These are phyloP conservation scores for Colletotrichum tropicicola DNA, from an alignment of 2,329 filamentous ascomycete species.

Conservation along the genomic window DNA sequence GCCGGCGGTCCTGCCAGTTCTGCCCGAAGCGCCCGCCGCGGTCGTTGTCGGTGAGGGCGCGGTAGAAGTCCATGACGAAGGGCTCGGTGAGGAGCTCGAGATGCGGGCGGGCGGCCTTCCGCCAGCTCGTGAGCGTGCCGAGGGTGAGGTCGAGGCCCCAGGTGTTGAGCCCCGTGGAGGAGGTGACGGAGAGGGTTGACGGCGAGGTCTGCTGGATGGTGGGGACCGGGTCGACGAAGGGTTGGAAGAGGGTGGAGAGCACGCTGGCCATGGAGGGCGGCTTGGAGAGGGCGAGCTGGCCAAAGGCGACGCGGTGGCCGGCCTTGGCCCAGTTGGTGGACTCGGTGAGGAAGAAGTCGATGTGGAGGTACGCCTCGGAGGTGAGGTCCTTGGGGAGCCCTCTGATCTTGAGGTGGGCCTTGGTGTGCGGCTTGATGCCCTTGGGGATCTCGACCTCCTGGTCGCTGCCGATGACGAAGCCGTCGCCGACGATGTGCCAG, in stretches of 20 bases:
- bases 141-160: slow-evolving; percentile 55
- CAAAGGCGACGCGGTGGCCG: slow-evolving; percentile 61
- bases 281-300: slow-evolving; percentile 52
- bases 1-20: slow-evolving; percentile 61
- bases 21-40: slow-evolving; percentile 60
- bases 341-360: slow-evolving; percentile 55
- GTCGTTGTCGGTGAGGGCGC: slow-evolving; percentile 74
- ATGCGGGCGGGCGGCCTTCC: slow-evolving; percentile 37
- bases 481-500: slow-evolving; percentile 52
- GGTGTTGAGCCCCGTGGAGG: slow-evolving; percentile 42
- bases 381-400: slow-evolving; percentile 38
- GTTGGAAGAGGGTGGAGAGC: slow-evolving; percentile 20
- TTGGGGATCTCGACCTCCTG: slow-evolving; percentile 48
- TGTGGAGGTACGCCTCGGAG: slow-evolving; percentile 55
- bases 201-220: slow-evolving; percentile 11
- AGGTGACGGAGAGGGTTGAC: slow-evolving; percentile 43
- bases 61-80: slow-evolving; percentile 65
- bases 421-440: slow-evolving; percentile 53
- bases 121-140: slow-evolving; percentile 54
- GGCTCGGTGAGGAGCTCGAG: slow-evolving; percentile 55
- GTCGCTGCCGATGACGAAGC: slow-evolving; percentile 42
- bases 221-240: slow-evolving; percentile 18
- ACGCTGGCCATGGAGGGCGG: slow-evolving; percentile 39
- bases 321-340: slow-evolving; percentile 60
- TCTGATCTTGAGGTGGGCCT: slow-evolving; percentile 44